These are phyloP conservation scores for Cyphellophora europaea DNA, from an alignment of 2,329 filamentous ascomycete species.

Conservation along the genomic window DNA sequence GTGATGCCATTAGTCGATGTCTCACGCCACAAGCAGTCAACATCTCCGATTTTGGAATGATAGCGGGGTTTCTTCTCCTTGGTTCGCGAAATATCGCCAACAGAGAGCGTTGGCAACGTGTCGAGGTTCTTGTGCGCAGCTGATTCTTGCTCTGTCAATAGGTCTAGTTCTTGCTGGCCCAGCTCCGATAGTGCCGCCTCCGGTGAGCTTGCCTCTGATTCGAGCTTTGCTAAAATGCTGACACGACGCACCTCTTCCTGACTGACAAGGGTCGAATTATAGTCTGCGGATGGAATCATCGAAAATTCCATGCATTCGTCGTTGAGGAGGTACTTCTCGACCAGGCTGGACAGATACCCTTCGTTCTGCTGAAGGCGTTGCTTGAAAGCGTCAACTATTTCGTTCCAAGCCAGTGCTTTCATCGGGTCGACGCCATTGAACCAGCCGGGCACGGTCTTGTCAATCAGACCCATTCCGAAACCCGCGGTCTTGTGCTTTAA, in stretches of 20 bases:
- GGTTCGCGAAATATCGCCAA: constrained; percentile 75
- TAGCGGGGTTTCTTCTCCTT: constrained; percentile 64
- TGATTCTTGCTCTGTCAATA: constrained; percentile 74
- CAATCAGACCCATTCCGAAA: constrained; percentile 85
- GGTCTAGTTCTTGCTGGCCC: constrained; percentile 66
- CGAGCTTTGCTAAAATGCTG: constrained; percentile 40
- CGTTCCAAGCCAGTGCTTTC: constrained; percentile 83
- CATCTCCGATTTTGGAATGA: constrained; percentile 47
- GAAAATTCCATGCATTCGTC: constrained; percentile 84
- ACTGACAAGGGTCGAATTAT: constrained; percentile 60
- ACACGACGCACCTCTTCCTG: constrained; percentile 71
- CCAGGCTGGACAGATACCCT: constrained; percentile 70
- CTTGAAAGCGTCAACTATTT: constrained; percentile 77
- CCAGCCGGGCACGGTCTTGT: constrained; percentile 83
- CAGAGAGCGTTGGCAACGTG: constrained; percentile 77
- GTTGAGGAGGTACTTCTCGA: constrained; percentile 85
- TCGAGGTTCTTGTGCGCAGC: constrained; percentile 77
- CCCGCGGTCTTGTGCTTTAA: constrained; percentile 94
- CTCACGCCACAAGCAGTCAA: constrained; percentile 79
- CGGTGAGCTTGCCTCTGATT: constrained; percentile 59
- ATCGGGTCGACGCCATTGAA: constrained; percentile 94
- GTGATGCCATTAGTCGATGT: constrained; percentile 92
- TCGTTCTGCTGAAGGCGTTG: constrained; percentile 57
- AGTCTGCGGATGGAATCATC: constrained; percentile 77
- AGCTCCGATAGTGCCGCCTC: constrained; percentile 63